phyloP scores from a whole-genome alignment of 441 rosid genomes.

The Aleurites moluccanus region DNA sequence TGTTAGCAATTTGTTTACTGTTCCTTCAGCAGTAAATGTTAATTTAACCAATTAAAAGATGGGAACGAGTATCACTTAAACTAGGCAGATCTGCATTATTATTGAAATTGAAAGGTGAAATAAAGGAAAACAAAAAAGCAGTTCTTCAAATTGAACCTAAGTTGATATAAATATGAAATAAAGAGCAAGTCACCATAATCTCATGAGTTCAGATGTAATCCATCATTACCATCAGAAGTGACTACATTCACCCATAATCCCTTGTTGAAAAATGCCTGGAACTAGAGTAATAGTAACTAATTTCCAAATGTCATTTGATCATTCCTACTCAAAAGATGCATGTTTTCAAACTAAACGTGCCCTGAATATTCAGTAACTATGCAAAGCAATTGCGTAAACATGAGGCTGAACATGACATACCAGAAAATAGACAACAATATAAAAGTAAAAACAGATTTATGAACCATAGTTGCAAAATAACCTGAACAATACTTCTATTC shows the following conservation, averaged over 20 bases:
- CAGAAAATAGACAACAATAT: neutral
- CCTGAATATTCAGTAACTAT: neutral
- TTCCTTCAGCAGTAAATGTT: neutral
- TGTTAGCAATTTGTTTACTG: too few species aligned
- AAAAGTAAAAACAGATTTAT: slow-evolving; percentile 12
- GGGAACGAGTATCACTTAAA: neutral
- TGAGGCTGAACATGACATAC: neutral
- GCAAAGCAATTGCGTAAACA: neutral
- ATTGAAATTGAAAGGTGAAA: neutral
- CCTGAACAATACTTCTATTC: slow-evolving; percentile 74
- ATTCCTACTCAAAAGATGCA: neutral
- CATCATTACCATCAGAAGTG: neutral
- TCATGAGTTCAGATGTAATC: neutral
- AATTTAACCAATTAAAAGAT: neutral
- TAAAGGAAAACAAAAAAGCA: neutral
- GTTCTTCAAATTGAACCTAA: neutral
- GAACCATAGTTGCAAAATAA: slow-evolving; percentile 20
- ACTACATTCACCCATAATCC: neutral
- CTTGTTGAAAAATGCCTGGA: neutral
- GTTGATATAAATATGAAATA: neutral
- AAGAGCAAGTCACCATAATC: neutral
- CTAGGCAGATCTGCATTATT: neutral
- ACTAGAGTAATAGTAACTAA: neutral
- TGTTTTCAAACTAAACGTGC: neutral
- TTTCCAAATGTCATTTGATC: neutral